phyloP scores from a whole-genome alignment of 768 basidiomycete species.

The Mycena indigotica region DNA sequence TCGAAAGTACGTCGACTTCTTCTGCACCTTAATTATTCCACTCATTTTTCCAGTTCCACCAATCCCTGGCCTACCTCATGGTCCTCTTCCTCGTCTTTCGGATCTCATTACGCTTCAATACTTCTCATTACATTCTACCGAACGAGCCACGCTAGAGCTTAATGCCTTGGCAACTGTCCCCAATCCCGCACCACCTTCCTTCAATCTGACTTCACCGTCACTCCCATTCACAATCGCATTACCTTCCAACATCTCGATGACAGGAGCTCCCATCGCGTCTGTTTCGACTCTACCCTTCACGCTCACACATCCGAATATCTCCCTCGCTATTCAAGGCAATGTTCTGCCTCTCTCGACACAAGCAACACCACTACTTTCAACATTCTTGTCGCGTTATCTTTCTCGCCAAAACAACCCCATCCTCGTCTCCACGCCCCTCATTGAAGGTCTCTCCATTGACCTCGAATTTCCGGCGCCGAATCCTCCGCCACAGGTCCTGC shows the following conservation, averaged over 20 bases:
- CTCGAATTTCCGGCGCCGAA: conserved; percentile 67
- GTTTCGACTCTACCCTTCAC: conserved; percentile 57
- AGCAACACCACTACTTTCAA: conserved; percentile 50
- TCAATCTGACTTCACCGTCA: conserved; percentile 53
- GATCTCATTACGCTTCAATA: conserved; percentile 62
- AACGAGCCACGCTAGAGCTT: conserved; percentile 38
- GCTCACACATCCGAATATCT: conserved; percentile 70
- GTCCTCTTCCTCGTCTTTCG: conserved; percentile 53
- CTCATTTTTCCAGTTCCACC: conserved; percentile 51
- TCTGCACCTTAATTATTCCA: neutral
- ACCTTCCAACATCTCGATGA: neutral
- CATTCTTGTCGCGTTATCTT: conserved; percentile 66
- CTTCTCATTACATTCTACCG: conserved; percentile 45
- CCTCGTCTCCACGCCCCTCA: conserved; percentile 55
- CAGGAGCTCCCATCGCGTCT: conserved; percentile 50
- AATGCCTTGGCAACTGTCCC: conserved; percentile 58
- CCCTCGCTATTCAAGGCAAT: conserved; percentile 55
- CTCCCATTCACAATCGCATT: neutral
- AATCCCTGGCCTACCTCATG: conserved; percentile 64
- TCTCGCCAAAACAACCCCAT: conserved; percentile 60
- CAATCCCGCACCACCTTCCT: conserved; percentile 54
- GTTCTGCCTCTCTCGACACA: conserved; percentile 53
- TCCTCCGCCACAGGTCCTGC: conserved; percentile 65
- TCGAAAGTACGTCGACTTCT: conserved; percentile 53
- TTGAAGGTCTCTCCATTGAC: conserved; percentile 49